Percentiles rank a stretch among this genome's conserved stretches.
These are phyloP conservation scores for Mycena pura DNA, from an alignment of 768 basidiomycete species.

Conservation along the genomic window DNA sequence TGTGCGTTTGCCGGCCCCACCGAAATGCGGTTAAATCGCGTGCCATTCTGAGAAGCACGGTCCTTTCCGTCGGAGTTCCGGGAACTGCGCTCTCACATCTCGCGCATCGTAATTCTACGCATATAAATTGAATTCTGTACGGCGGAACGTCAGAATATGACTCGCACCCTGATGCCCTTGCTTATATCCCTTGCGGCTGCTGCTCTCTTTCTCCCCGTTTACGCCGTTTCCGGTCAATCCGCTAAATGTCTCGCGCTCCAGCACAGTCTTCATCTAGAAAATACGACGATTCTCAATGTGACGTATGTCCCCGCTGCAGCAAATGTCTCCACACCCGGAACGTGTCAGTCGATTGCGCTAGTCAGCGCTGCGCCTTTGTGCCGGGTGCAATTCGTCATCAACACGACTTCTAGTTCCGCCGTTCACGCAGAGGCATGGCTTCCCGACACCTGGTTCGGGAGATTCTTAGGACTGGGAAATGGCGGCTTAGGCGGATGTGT, in stretches of 20 bases:
- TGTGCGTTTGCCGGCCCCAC: no score
- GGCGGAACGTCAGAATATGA: no score
- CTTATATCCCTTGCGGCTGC: no score
- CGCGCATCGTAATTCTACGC: no score
- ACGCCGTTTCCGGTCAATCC: background rate
- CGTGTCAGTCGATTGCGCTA: constrained; percentile 4
- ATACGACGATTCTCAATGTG: constrained; percentile 12
- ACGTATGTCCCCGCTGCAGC: constrained; percentile 6
- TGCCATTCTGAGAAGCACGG: no score
- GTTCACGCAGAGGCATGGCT: constrained; percentile 24
- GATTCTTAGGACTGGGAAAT: constrained; percentile 21
- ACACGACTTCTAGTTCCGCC: constrained; percentile 14
- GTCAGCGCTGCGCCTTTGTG: constrained; percentile 11
- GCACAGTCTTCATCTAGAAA: constrained; percentile 8
- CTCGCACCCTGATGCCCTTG: no score
- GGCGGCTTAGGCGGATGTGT: constrained; percentile 22
- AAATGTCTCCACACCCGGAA: constrained; percentile 10
- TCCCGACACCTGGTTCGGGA: constrained; percentile 17
- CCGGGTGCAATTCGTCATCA: constrained; percentile 12
- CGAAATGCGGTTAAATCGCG: no score
- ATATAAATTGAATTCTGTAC: no score
- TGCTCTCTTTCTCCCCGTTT: background rate
- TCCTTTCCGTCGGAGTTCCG: no score
- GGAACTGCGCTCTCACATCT: no score
- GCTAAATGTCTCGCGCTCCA: background rate